A percentile compares a stretch with the other conserved stretches of the same genome.
phyloP scores from a whole-genome alignment of 768 basidiomycete genomes.

The Hemileccinum rubropunctum region DNA sequence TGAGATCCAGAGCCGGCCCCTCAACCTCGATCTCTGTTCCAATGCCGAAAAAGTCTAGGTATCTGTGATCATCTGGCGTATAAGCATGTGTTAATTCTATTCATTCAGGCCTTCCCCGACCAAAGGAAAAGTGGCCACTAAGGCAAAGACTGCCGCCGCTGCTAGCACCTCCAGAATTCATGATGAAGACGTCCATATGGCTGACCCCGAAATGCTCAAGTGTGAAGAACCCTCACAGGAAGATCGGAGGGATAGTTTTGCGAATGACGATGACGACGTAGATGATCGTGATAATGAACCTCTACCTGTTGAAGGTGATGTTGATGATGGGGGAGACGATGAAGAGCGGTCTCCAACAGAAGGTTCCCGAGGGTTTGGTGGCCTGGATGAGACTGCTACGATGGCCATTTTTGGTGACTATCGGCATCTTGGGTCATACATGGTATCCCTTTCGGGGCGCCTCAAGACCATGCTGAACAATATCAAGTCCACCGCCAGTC shows the following conservation, averaged over 20 bases:
- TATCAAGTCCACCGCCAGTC: slow-evolving; percentile 81
- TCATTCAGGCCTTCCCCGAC: slow-evolving; percentile 43
- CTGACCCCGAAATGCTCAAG: slow-evolving; percentile 55
- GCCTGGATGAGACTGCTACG: slow-evolving; percentile 67
- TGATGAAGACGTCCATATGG: slow-evolving; percentile 77
- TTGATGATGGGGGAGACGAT: slow-evolving; percentile 42
- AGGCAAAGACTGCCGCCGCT: slow-evolving; percentile 53
- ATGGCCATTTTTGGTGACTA: slow-evolving; percentile 86
- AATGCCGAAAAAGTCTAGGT: slow-evolving; percentile 81
- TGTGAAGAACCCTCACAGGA: slow-evolving; percentile 45
- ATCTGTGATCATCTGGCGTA: slow-evolving; percentile 12
- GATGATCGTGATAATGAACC: slow-evolving; percentile 51
- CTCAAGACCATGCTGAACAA: slow-evolving; percentile 89
- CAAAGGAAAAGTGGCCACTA: slow-evolving; percentile 60
- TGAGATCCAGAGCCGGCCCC: slow-evolving; percentile 54
- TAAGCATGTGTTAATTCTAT: slow-evolving; percentile 13
- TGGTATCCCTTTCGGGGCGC: slow-evolving; percentile 83
- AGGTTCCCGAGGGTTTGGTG: slow-evolving; percentile 41
- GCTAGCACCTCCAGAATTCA: slow-evolving; percentile 63
- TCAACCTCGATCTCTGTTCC: slow-evolving; percentile 42
- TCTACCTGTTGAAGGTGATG: slow-evolving; percentile 45
- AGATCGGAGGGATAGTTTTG: slow-evolving; percentile 42
- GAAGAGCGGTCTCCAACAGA: slow-evolving; percentile 36
- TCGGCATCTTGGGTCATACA: slow-evolving; percentile 86
- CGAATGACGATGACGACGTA: slow-evolving; percentile 39